Evolutionary conservation across 352 stramenopile species (phyloP), one percentile per base, ranked within the genome.

Genomic region (Pythium graminicola): DNA sequence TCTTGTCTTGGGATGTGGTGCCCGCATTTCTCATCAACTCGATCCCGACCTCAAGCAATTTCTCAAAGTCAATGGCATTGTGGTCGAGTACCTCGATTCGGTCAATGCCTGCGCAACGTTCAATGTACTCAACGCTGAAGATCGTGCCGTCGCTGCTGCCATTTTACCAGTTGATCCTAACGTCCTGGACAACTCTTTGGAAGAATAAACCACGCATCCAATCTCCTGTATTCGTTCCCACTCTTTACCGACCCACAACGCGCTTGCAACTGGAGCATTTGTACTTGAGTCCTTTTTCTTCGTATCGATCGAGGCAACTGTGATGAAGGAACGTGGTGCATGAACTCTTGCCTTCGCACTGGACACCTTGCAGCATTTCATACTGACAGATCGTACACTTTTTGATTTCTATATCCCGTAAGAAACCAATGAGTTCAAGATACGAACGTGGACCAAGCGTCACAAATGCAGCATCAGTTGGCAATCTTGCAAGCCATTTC

Each of bases 101-200:
- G 61, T 73, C 39, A 91, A 93, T 51, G 83, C 85, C 10, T 91
- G 85, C 47, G 80, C 83, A 38, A 95, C 83, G n/a, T 95, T 93
- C 64, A 95, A 95, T 55, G 88, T 95, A 57, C 65, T 95, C n/a
- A 95, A 93, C 67, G 81, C 81, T n/a, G 83, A 95, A 53, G 85
- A 93, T 60, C 79, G 85, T 53, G 70, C 77, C 38, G 74, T 95
- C 19, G 85, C 71, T 6, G 85, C 81, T 10, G 83, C 81, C n/a
- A 73, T 95, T 45, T 54, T 95, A 10, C 81, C 84, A 3, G 73
- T 65, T 51, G 76, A 89, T 33, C 55, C 77, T n/a, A 49, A 85
- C n/a, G n/a, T n/a, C n/a, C n/a, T n/a, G n/a, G n/a, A n/a, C n/a
- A n/a, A n/a, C n/a, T n/a, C n/a, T n/a, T n/a, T n/a, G n/a, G n/a